Base-by-base conservation (phyloP, 2,329 filamentous ascomycete genomes). In the Metarhizium humberi region DNA sequence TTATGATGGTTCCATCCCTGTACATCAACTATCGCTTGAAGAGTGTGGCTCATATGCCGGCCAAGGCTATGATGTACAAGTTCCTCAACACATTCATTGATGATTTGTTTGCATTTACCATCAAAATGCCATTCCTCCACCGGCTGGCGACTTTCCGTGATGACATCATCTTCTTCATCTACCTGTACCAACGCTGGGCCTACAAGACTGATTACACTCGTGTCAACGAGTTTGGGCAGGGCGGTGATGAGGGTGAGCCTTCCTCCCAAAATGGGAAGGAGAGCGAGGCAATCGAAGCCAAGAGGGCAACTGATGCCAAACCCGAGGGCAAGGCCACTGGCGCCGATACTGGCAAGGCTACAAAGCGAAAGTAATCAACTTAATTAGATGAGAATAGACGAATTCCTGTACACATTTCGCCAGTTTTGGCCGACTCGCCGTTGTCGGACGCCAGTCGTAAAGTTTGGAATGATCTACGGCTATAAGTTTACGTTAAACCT, bases 11-110 rank as follows among this genome's bases (percentile, higher is more conserved):
- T 8, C 94, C 94, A 14, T 88, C 85, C 57, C 78, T 99, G 38
- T 99, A 97, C 77, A 99, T 99, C 83, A 99, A 99, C 80, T 99
- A 99, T 78, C 86, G 92, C 13, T 83, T 99, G 62, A 96, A 92
- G 80, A 87, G 85, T 62, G 90, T 97, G 38, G 94, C 94, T 11
- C 94, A 99, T 74, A 96, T 99, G 92, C 92, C 94, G 1, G 90
- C 81, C 62, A 92, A 90, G 75, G 91, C 94, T 50, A 94, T 99
- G 90, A 92, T 86, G 70, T 96, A 96, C 81, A 96, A 97, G 75
- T 96, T 96, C 74, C 77, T 97, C 61, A 96, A 97, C 76, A 97
- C 94, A 5, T 99, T 99, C 71, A 97, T 99, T 69, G 94, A 99
- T 72, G 94, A 99, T 68, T 78, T 99, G 36, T 99, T 99, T 67